Base-by-base conservation (phyloP, 306 rosid genomes). In the Fragaria ananassa region DNA sequence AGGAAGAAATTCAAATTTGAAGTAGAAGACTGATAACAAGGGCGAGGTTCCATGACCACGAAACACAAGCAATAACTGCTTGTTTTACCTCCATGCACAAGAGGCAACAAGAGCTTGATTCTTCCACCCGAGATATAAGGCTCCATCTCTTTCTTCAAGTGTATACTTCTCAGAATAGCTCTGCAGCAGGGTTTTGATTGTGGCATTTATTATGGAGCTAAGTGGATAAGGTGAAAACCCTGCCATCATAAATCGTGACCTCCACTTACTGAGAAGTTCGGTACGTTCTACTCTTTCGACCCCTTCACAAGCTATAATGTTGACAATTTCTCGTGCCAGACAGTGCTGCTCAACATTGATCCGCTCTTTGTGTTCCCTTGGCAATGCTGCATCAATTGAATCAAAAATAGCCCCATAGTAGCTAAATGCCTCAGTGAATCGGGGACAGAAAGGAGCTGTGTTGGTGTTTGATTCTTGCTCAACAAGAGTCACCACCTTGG, bases 241-340 rank as follows among this genome's bases (percentile, higher is more conserved):
- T 1, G 95, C 98, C 95, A 84, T 88, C 27, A 66, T 44, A 82
- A 92, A 86, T 19, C 95, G 86, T 14, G 91, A 86, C 75, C 82
- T 89, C 98, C 98, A 95, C 74, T 86, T 92, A 31, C 82, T 79
- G 8, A 90, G 83, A 83, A 76, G 84, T 81, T 95, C 97, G 2
- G 88, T 89, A 0, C 96, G 96, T 83, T 95, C 98, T n/a, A 90
- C 96, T 80, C 97, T 89, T 78, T 95, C 97, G 3, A 80, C 72
- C 18, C 94, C 98, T 80, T 90, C 97, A 41, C 97, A 95, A 2
- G 98, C 98, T 74, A 95, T 81, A n/a, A 95, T 76, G 80, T 95
- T 95, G 6, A 94, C 97, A 50, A 94, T 79, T 71, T 92, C 97
- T 27, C 91, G 78, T 11, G 98, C 98, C 85, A 94, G 82, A 76